A percentile compares a stretch with the other conserved stretches of the same genome.
Conservation (phyloP, 371 early-diverging fungal genomes). For the Saksenaea vasiformis region DNA sequence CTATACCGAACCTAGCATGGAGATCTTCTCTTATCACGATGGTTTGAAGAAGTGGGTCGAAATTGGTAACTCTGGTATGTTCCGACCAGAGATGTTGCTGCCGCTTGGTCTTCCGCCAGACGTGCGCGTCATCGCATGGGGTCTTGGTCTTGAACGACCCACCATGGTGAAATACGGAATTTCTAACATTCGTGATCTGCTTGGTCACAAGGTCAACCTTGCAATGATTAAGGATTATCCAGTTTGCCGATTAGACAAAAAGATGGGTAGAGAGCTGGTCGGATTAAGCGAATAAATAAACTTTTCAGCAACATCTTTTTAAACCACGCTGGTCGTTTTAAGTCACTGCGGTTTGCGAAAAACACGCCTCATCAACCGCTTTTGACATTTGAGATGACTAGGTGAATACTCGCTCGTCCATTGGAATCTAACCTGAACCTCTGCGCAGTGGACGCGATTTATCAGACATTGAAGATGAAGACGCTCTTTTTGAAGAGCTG, state of each 20-base stretch:
- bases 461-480: constrained; percentile 52
- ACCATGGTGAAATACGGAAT: constrained; percentile 99
- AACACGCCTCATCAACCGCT: neutral
- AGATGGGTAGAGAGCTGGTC: constrained; percentile 71
- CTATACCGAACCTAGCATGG: constrained; percentile 99
- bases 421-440: neutral
- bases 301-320: neutral
- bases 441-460: constrained; percentile 10
- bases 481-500: constrained; percentile 66
- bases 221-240: constrained; percentile 94
- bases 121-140: constrained; percentile 99
- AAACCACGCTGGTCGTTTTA: neutral
- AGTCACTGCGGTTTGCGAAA: neutral
- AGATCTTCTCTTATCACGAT: constrained; percentile 99
- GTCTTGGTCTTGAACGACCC: constrained; percentile 98
- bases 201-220: constrained; percentile 99
- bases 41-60: constrained; percentile 98
- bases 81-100: constrained; percentile 99
- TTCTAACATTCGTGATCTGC: constrained; percentile 96
- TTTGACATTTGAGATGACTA: neutral
- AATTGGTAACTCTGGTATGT: constrained; percentile 99
- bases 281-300: constrained; percentile 49
- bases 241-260: constrained; percentile 83
- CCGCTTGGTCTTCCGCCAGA: constrained; percentile 97
- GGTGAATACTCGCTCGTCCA: neutral